phyloP scores from a whole-genome alignment of 2,329 filamentous ascomycete genomes.

The Neonectria magnoliae region DNA sequence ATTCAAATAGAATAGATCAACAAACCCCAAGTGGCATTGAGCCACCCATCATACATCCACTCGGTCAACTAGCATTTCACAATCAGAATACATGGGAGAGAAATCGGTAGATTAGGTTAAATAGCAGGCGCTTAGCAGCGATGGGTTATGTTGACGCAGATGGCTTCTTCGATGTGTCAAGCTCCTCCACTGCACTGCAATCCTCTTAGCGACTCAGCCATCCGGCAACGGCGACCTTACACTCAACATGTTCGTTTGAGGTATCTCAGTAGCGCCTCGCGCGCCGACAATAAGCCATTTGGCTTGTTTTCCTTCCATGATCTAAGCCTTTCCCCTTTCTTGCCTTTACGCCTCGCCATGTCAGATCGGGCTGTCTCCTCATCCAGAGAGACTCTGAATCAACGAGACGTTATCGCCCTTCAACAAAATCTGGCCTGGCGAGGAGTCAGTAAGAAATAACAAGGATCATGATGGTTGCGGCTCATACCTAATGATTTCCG shows the following conservation, averaged over 20 bases:
- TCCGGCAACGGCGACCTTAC: slow-evolving; percentile 14
- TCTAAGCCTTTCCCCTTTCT: slow-evolving; percentile 14
- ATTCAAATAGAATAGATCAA: background rate
- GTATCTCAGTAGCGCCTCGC: slow-evolving; percentile 10
- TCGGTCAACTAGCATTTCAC: background rate
- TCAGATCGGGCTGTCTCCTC: slow-evolving; percentile 19
- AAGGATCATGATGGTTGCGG: background rate
- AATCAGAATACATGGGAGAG: background rate
- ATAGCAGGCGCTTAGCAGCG: background rate
- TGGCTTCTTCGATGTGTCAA: slow-evolving; percentile 7
- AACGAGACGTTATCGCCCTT: slow-evolving; percentile 91
- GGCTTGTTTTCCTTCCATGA: slow-evolving; percentile 14
- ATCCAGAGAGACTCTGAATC: slow-evolving; percentile 67
- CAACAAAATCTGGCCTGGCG: slow-evolving; percentile 80
- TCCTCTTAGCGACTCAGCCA: slow-evolving; percentile 6
- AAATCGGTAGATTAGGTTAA: background rate
- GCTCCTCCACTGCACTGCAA: slow-evolving; percentile 5
- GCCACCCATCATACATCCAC: background rate
- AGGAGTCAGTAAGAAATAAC: slow-evolving; percentile 35
- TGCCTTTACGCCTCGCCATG: slow-evolving; percentile 14
- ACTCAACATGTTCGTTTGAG: slow-evolving; percentile 16
- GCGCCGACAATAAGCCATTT: slow-evolving; percentile 13
- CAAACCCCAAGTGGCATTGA: background rate
- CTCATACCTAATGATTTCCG: slow-evolving; percentile 79
- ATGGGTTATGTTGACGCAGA: slow-evolving; percentile 14